A percentile compares a stretch with the other conserved stretches of the same genome.
Conservation (phyloP, 352 stramenopile genomes). For the Pythium monospermum region DNA sequence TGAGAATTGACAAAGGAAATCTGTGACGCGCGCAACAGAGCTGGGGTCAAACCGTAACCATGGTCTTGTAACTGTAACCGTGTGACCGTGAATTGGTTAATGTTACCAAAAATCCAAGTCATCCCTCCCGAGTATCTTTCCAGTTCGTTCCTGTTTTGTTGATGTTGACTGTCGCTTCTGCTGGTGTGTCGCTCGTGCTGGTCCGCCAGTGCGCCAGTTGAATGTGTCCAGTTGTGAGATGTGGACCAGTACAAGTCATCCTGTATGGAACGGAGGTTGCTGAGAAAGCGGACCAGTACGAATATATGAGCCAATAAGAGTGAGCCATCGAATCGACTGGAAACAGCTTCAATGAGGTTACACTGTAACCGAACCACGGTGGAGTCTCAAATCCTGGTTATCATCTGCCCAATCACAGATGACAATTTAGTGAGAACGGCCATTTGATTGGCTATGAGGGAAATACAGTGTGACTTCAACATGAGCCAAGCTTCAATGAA, state of each 20-base stretch:
- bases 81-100: slow-evolving; percentile 1
- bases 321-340: no score
- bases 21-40: neutral
- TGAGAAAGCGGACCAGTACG: neutral
- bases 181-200: neutral
- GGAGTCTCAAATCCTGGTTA: no score
- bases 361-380: no score
- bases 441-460: no score
- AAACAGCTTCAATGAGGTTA: no score
- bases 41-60: neutral
- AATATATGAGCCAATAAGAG: no score
- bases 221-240: neutral
- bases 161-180: slow-evolving; percentile 2
- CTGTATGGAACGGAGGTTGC: slow-evolving; percentile 1
- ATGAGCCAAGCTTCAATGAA: no score
- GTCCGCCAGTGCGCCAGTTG: slow-evolving; percentile 7
- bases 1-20: slow-evolving; percentile 8
- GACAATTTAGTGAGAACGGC: no score
- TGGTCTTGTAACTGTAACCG: neutral
- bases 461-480: no score
- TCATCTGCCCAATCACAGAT: no score
- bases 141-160: slow-evolving; percentile 4
- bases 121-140: no score
- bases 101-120: neutral
- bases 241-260: slow-evolving; percentile 8